Percentiles rank a stretch among this genome's conserved stretches.
Conservation (phyloP, 2,329 filamentous ascomycete genomes). For the Talaromyces rugulosus region DNA sequence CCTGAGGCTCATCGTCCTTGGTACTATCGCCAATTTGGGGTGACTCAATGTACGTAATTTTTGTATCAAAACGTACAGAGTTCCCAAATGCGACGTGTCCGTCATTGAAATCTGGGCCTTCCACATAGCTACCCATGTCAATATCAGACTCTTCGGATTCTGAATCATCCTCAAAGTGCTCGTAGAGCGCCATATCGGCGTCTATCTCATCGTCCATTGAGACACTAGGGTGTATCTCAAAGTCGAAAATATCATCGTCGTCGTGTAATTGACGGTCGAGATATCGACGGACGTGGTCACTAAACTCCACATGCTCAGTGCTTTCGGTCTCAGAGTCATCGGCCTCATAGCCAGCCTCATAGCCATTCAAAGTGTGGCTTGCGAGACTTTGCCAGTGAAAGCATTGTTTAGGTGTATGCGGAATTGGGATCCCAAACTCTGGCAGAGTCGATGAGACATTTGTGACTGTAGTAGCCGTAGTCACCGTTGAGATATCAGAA, state of each 20-base stretch:
- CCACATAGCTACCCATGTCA: constrained; percentile 22
- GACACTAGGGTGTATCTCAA: constrained; percentile 7
- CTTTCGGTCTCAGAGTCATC: constrained; percentile 28
- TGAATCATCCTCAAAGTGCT: constrained; percentile 3
- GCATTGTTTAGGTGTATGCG: constrained; percentile 23
- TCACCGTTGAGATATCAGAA: constrained; percentile 28
- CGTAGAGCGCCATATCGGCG: constrained; percentile 4
- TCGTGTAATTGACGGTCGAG: constrained; percentile 7
- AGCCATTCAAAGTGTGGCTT: constrained; percentile 16
- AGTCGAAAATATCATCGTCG: constrained; percentile 12
- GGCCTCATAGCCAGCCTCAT: constrained; percentile 36
- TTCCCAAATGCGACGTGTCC: constrained; percentile 35
- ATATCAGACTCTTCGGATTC: constrained; percentile 12
- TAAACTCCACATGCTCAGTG: constrained; percentile 14
- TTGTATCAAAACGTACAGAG: constrained; percentile 30
- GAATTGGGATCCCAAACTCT: constrained; percentile 18
- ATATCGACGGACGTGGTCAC: constrained; percentile 4
- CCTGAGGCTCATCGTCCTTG: constrained; percentile 23
- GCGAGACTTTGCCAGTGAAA: constrained; percentile 5
- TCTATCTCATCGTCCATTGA: constrained; percentile 16
- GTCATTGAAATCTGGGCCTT: constrained; percentile 30
- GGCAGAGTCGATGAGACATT: constrained; percentile 20
- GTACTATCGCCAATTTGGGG: constrained; percentile 17
- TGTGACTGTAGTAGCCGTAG: constrained; percentile 20
- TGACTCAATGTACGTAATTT: constrained; percentile 32